A percentile compares a stretch with the other conserved stretches of the same genome.
These are phyloP conservation scores for Clarireedia homoeocarpa DNA, from an alignment of 2,329 filamentous ascomycete genomes.

Conservation along the genomic window DNA sequence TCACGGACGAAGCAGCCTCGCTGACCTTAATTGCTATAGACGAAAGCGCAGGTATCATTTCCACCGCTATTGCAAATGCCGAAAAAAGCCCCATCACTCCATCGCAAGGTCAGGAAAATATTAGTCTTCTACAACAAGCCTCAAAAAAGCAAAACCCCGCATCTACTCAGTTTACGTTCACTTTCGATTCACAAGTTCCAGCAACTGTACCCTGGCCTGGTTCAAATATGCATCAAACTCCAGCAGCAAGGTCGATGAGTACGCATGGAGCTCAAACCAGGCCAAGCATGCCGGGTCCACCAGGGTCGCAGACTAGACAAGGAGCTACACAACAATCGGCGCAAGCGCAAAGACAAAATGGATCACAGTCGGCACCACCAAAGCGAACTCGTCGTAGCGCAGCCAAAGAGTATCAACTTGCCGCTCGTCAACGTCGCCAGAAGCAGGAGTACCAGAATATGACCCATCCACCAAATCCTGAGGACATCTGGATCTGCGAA, in stretches of 20 bases:
- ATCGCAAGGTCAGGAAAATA: slow-evolving; percentile 63
- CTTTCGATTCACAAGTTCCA: slow-evolving; percentile 82
- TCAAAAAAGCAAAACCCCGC: slow-evolving; percentile 54
- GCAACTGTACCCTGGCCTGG: slow-evolving; percentile 72
- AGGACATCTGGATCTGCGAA: slow-evolving; percentile 91
- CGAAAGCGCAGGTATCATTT: slow-evolving; percentile 72
- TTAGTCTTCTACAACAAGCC: slow-evolving; percentile 65
- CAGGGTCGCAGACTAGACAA: slow-evolving; percentile 21
- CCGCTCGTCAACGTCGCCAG: slow-evolving; percentile 69
- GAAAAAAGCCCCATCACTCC: slow-evolving; percentile 53
- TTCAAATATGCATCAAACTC: slow-evolving; percentile 22
- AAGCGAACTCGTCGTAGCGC: slow-evolving; percentile 60
- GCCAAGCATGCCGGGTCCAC: slow-evolving; percentile 19
- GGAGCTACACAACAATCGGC: slow-evolving; percentile 27
- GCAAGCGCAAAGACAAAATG: slow-evolving; percentile 31
- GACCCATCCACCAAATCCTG: slow-evolving; percentile 59
- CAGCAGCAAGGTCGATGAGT: slow-evolving; percentile 21
- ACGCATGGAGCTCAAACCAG: slow-evolving; percentile 30
- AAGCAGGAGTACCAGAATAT: slow-evolving; percentile 71
- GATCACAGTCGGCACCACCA: slow-evolving; percentile 32
- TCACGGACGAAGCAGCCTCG: slow-evolving; percentile 10
- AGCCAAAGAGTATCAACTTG: slow-evolving; percentile 63
- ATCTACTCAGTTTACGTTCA: slow-evolving; percentile 92
- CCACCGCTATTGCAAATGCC: slow-evolving; percentile 86
- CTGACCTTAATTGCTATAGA: slow-evolving; percentile 33